phyloP scores from a whole-genome alignment of 805 yeast species.

The Allodekkera sacchari region DNA sequence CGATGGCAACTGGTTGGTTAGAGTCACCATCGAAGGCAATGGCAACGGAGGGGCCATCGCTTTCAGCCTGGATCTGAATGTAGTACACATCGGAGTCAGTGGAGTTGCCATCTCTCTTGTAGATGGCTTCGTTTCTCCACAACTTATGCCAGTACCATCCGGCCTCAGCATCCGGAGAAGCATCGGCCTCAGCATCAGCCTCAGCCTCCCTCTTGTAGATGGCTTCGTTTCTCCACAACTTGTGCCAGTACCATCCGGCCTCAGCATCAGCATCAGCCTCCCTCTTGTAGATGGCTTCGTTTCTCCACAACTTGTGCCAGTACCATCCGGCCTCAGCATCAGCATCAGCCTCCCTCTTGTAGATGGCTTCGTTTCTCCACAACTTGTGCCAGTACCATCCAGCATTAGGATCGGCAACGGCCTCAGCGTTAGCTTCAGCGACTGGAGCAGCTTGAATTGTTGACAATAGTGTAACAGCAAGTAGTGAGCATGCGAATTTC shows the following conservation, averaged over 20 bases:
- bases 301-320: conserved; percentile 10
- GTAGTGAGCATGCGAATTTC: conserved; percentile 11
- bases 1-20: conserved; percentile 4
- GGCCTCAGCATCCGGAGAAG: conserved; percentile 20
- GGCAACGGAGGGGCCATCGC: conserved; percentile 19
- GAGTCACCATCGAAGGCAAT: conserved; percentile 9
- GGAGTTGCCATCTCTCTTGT: conserved; percentile 7
- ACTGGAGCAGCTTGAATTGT: conserved; percentile 11
- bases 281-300: conserved; percentile 12
- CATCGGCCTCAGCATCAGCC: conserved; percentile 22
- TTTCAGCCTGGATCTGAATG: conserved; percentile 12
- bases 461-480: conserved; percentile 6
- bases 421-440: conserved; percentile 10
- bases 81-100: conserved; percentile 1
- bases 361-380: conserved; percentile 12
- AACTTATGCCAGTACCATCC: conserved; percentile 8
- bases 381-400: conserved; percentile 8
- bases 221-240: conserved; percentile 11
- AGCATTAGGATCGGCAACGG: conserved; percentile 12
- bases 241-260: conserved; percentile 8
- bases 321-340: conserved; percentile 11
- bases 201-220: conserved; percentile 10
- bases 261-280: conserved; percentile 11
- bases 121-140: conserved; percentile 12
- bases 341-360: conserved; percentile 9